These are phyloP conservation scores for Gaeumannomyces tritici DNA, from an alignment of 2,329 filamentous ascomycete species.

Conservation along the genomic window DNA sequence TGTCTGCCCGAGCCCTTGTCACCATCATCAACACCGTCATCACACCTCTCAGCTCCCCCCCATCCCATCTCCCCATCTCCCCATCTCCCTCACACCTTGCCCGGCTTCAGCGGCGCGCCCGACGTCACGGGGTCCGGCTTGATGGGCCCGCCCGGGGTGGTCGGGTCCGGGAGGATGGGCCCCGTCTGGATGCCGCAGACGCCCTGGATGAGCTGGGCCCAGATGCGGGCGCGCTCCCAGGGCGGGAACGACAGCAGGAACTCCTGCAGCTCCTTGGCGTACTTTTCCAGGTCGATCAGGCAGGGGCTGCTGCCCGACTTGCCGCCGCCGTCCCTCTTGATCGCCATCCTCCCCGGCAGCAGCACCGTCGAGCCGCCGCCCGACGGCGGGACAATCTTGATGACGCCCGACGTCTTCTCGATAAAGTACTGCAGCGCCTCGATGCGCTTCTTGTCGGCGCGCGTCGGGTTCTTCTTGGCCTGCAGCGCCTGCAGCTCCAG, in stretches of 20 bases:
- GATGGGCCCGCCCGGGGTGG: constrained; percentile 9
- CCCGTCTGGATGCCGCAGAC: constrained; percentile 1
- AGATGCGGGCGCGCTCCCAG: background rate
- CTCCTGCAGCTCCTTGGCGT: background rate
- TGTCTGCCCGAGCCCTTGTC: background rate
- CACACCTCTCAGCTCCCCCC: background rate
- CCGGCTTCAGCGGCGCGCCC: background rate
- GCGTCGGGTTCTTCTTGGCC: background rate
- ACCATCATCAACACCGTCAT: background rate
- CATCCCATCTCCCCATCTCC: background rate
- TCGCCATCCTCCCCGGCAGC: background rate
- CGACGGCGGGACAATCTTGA: background rate
- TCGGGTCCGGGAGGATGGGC: constrained; percentile 15
- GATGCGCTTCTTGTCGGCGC: background rate
- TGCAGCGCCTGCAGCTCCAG: constrained; percentile 1
- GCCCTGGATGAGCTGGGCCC: constrained; percentile 3
- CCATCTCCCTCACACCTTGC: background rate
- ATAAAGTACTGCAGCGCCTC: background rate
- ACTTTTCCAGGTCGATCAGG: constrained; percentile 1
- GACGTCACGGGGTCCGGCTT: constrained; percentile 12
- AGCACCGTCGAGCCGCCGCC: constrained; percentile 1
- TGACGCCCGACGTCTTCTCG: background rate
- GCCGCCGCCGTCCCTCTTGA: background rate
- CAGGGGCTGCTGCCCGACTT: background rate
- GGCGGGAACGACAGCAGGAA: constrained; percentile 1